A percentile compares a stretch with the other conserved stretches of the same genome.
Conservation (phyloP, 257 asterid species). For the Pogostemon cablin region DNA sequence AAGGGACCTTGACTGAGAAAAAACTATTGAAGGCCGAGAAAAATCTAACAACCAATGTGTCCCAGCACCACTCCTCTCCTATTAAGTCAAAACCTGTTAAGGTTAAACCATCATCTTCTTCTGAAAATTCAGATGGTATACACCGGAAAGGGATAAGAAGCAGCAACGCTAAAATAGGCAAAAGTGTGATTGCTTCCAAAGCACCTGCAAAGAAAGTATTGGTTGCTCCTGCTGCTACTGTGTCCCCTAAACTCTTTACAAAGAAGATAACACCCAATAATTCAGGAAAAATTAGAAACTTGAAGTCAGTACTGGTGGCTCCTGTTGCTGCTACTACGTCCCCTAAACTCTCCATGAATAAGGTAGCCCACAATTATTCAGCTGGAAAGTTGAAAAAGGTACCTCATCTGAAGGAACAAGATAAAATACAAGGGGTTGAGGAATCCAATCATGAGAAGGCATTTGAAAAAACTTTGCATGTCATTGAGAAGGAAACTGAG, state of each 20-base stretch:
- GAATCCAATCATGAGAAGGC: constrained; percentile 40
- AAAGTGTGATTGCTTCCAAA: constrained; percentile 32
- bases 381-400: constrained; percentile 38
- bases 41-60: constrained; percentile 28
- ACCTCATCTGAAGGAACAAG: constrained; percentile 43
- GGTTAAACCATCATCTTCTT: constrained; percentile 40
- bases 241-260: too few relatives aligned
- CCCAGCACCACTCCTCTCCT: constrained; percentile 35
- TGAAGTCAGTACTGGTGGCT: constrained; percentile 41
- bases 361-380: constrained; percentile 35
- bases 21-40: constrained; percentile 37
- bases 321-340: constrained; percentile 38
- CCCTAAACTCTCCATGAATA: constrained; percentile 41
- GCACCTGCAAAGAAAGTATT: constrained; percentile 46
- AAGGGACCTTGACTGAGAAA: constrained; percentile 34
- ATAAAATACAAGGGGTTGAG: constrained; percentile 34
- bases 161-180: constrained; percentile 27
- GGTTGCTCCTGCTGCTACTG: constrained; percentile 22
- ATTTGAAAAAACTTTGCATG: constrained; percentile 65
- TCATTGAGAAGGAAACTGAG: constrained; percentile 35
- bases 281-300: constrained; percentile 28
- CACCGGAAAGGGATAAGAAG: constrained; percentile 42
- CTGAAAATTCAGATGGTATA: constrained; percentile 39
- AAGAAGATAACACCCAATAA: too few relatives aligned
- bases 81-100: constrained; percentile 34